phyloP scores from a whole-genome alignment of 2,329 filamentous ascomycete species.

The Fusarium tanahbumbuense region DNA sequence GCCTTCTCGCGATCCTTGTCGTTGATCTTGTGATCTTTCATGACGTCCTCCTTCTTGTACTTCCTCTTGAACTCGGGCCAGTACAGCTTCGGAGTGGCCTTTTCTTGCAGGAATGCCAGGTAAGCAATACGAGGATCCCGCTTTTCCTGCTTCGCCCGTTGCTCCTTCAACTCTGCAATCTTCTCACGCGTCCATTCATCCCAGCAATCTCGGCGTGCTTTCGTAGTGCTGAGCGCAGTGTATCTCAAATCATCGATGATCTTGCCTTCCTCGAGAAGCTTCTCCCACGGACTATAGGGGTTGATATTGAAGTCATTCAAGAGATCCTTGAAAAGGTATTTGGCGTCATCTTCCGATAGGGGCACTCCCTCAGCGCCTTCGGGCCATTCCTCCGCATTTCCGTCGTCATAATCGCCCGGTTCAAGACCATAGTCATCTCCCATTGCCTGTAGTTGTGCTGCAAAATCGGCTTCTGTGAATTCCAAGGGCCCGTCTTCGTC shows the following conservation, averaged over 20 bases:
- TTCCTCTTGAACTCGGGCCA: slow-evolving; percentile 98
- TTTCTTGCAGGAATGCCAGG: slow-evolving; percentile 80
- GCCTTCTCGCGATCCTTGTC: slow-evolving; percentile 85
- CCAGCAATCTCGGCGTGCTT: slow-evolving; percentile 83
- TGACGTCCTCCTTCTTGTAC: slow-evolving; percentile 81
- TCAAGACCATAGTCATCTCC: slow-evolving; percentile 85
- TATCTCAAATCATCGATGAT: slow-evolving; percentile 90
- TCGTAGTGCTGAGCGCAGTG: slow-evolving; percentile 83
- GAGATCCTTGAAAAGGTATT: slow-evolving; percentile 83
- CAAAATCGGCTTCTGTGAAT: slow-evolving; percentile 94
- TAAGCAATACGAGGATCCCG: slow-evolving; percentile 87
- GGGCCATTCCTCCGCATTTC: slow-evolving; percentile 69
- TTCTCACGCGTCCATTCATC: slow-evolving; percentile 84
- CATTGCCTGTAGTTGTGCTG: slow-evolving; percentile 90
- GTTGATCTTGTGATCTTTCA: slow-evolving; percentile 77
- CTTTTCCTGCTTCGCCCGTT: slow-evolving; percentile 80
- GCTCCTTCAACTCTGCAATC: slow-evolving; percentile 78
- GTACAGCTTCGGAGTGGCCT: slow-evolving; percentile 91
- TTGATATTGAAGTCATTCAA: slow-evolving; percentile 85
- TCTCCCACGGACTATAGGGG: slow-evolving; percentile 93
- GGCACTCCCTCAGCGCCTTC: slow-evolving; percentile 77
- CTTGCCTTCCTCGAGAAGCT: slow-evolving; percentile 82
- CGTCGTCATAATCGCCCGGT: slow-evolving; percentile 79
- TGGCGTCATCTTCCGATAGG: slow-evolving; percentile 80
- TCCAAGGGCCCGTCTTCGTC: slow-evolving; percentile 71